phyloP scores from a whole-genome alignment of 1,139 yeast species.

The Yamadazyma spencermartinsiae region DNA sequence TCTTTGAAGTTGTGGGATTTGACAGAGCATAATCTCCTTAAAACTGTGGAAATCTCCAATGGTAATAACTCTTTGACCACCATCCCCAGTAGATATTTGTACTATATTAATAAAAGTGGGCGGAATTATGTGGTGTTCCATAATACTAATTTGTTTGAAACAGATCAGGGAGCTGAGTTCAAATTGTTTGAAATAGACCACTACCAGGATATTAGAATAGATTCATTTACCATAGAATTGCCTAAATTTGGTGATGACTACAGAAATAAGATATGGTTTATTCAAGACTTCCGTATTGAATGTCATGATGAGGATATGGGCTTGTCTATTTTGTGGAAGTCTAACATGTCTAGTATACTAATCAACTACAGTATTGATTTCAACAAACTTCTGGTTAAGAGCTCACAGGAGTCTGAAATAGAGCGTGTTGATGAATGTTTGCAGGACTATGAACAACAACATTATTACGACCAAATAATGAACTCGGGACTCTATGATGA shows the following conservation, averaged over 20 bases:
- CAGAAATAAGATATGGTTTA: constrained; percentile 47
- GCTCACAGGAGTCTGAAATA: constrained; percentile 10
- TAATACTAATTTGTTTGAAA: constrained; percentile 11
- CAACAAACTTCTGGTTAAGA: constrained; percentile 19
- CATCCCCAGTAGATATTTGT: constrained; percentile 34
- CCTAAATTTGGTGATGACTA: constrained; percentile 20
- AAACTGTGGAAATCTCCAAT: constrained; percentile 9
- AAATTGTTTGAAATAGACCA: constrained; percentile 25
- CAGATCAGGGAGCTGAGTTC: constrained; percentile 22
- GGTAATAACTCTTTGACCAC: constrained; percentile 22
- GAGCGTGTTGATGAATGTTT: constrained; percentile 20
- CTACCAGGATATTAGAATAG: constrained; percentile 23
- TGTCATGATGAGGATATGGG: constrained; percentile 22
- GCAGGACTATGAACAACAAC: constrained; percentile 32
- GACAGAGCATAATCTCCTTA: constrained; percentile 24
- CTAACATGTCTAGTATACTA: constrained; percentile 55
- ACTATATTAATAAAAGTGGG: constrained; percentile 14
- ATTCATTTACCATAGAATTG: constrained; percentile 22
- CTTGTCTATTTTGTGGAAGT: constrained; percentile 56
- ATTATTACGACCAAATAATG: constrained; percentile 44
- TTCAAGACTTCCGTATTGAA: constrained; percentile 40
- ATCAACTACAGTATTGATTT: constrained; percentile 22
- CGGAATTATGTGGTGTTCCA: constrained; percentile 17
- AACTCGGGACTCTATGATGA: constrained; percentile 49
- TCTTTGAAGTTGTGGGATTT: constrained; percentile 59